A percentile compares a stretch with the other conserved stretches of the same genome.
phyloP scores from a whole-genome alignment of 768 basidiomycete genomes.

The Naganishia randhawae region DNA sequence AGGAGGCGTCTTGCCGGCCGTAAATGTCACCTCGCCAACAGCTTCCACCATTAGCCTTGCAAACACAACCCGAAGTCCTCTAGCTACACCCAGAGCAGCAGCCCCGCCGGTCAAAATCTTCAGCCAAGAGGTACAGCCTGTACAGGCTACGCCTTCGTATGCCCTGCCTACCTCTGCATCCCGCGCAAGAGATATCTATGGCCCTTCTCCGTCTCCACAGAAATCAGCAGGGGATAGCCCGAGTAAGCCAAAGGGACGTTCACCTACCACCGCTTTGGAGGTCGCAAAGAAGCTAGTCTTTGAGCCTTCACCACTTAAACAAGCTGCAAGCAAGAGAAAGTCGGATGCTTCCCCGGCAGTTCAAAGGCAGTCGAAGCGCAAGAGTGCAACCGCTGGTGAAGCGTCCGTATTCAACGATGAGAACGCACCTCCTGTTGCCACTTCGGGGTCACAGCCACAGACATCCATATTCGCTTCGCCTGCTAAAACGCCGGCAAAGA shows the following conservation, averaged over 20 bases:
- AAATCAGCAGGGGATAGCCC: slow-evolving; percentile 28
- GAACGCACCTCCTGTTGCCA: background rate
- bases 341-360: background rate
- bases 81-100: background rate
- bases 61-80: slow-evolving; percentile 10
- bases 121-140: slow-evolving; percentile 26
- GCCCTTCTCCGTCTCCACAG: slow-evolving; percentile 43
- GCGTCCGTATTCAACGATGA: slow-evolving; percentile 13
- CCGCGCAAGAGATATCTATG: slow-evolving; percentile 45
- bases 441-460: background rate
- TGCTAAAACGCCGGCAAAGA: slow-evolving; percentile 2
- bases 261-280: slow-evolving; percentile 43
- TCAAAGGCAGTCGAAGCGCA: slow-evolving; percentile 3
- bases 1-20: slow-evolving; percentile 37
- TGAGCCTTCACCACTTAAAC: slow-evolving; percentile 16
- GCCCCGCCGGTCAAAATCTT: slow-evolving; percentile 41
- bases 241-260: slow-evolving; percentile 35
- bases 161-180: slow-evolving; percentile 23
- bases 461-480: slow-evolving; percentile 7
- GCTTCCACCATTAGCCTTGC: slow-evolving; percentile 10
- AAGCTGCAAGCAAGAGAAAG: slow-evolving; percentile 22
- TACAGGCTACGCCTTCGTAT: slow-evolving; percentile 24
- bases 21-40: slow-evolving; percentile 18
- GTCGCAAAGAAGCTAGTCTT: slow-evolving; percentile 48
- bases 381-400: background rate